Evolutionary conservation across 305 asterid genomes (phyloP).

Genomic region (Fraxinus greggii): DNA sequence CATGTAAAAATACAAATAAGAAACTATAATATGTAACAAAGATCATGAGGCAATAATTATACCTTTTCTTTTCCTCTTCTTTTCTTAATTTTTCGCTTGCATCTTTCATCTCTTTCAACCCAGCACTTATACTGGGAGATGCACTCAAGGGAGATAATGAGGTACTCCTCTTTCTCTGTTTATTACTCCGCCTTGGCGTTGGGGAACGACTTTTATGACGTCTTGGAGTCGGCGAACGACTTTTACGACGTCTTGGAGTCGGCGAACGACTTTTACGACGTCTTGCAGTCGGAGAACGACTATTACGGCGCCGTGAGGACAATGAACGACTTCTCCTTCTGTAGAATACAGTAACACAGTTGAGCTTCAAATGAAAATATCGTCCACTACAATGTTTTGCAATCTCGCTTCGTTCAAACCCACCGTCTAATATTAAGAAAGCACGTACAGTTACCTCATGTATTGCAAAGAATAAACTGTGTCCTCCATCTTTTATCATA

Average conservation of each 20-base stretch:
- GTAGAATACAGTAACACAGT: slow-evolving; percentile 50
- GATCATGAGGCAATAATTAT: slow-evolving; percentile 21
- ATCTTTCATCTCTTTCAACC: slow-evolving; percentile 63
- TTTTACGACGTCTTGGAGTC: slow-evolving; percentile 23
- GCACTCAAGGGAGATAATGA: slow-evolving; percentile 52
- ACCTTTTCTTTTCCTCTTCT: slow-evolving; percentile 90
- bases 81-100: slow-evolving; percentile 64
- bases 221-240: slow-evolving; percentile 67
- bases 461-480: slow-evolving; percentile 81
- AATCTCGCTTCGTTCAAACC: slow-evolving; percentile 43
- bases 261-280: slow-evolving; percentile 60
- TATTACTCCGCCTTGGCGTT: slow-evolving; percentile 54
- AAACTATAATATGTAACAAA: background rate
- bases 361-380: slow-evolving; percentile 45
- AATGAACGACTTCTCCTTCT: slow-evolving; percentile 77
- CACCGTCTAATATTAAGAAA: slow-evolving; percentile 44
- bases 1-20: slow-evolving; percentile 2
- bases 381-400: slow-evolving; percentile 29
- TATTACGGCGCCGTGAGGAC: slow-evolving; percentile 52
- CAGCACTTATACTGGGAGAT: slow-evolving; percentile 54
- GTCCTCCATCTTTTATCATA: slow-evolving; percentile 91
- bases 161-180: slow-evolving; percentile 56
- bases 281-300: slow-evolving; percentile 68
- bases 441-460: slow-evolving; percentile 92
- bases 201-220: slow-evolving; percentile 60